Base-by-base conservation (phyloP, 2,329 filamentous ascomycete species). In the Talaromyces sp. region DNA sequence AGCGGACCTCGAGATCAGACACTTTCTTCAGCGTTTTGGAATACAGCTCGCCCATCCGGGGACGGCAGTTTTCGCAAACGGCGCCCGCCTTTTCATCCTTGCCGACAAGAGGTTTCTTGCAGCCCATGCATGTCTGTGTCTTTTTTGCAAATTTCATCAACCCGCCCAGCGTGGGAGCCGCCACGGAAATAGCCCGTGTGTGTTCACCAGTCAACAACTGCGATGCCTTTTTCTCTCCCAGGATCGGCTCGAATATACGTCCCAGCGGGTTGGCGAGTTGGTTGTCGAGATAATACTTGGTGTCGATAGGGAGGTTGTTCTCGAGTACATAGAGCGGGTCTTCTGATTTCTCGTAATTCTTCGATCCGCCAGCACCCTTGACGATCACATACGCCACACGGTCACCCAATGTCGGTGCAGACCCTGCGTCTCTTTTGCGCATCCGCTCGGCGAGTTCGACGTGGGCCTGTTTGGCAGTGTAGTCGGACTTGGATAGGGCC, bases 71-170 rank as follows among this genome's bases (percentile, higher is more conserved):
- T 16, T 86, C 83, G 75, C 95, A 99, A 14, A 98, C 92, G 0
- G 96, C 95, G 4, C 94, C 94, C 5, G 85, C 85, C 67, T 84
- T 87, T 77, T 97, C 94, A 53, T 90, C 85, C 68, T 91, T 90
- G 63, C 87, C 87, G 6, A 86, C 87, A 56, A 99, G 83, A 3
- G 95, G 95, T 76, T 97, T 97, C 84, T 98, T 99, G 86, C 95
- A 99, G 3, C 93, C 95, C 90, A 99, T 96, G 76, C 95, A 99
- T 0, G 95, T 98, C 78, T 93, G 88, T 3, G 95, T 99, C 81
- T 96, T 97, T 81, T 96, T 97, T 36, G 95, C 86, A 73, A 98
- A 99, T 78, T 96, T 97, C 95, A 99, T 99, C 65, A 99, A 81
- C 0, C 95, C 95, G 61, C 95, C 95, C 64, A 96, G 86, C 0